A percentile compares a stretch with the other conserved stretches of the same genome.
Evolutionary conservation across 176 grass and related monocot genomes (phyloP).

Genomic region (Carex myosuroides): DNA sequence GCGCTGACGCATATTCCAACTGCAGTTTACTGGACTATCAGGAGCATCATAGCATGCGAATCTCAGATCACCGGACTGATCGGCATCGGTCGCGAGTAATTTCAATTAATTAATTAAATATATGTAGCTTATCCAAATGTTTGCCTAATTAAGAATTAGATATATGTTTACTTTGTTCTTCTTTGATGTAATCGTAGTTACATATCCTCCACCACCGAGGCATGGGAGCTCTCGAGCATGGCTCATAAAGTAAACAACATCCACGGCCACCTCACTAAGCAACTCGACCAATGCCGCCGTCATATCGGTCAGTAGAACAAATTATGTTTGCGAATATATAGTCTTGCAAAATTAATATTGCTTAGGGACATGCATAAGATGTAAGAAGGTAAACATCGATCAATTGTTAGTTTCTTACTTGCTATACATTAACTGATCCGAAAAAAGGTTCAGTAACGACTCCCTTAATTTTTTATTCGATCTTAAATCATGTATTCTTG

Average conservation of each 20-base stretch:
- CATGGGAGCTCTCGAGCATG: slow-evolving; percentile 46
- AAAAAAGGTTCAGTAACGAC: no score
- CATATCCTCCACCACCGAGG: slow-evolving; percentile 34
- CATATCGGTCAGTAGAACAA: slow-evolving; percentile 24
- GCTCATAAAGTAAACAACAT: slow-evolving; percentile 44
- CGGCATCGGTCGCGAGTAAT: slow-evolving; percentile 40
- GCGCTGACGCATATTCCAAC: slow-evolving; percentile 32
- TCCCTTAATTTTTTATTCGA: no score
- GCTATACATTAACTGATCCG: no score
- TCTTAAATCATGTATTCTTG: no score
- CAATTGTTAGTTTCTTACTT: background rate
- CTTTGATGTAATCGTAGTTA: slow-evolving; percentile 22
- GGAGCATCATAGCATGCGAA: slow-evolving; percentile 34
- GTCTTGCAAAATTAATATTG: background rate
- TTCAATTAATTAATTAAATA: background rate
- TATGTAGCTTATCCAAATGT: background rate
- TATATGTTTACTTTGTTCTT: background rate
- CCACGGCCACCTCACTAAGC: slow-evolving; percentile 31
- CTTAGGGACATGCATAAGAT: background rate
- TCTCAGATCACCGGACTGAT: slow-evolving; percentile 33
- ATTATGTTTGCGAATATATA: background rate
- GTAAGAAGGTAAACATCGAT: background rate
- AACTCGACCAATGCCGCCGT: slow-evolving; percentile 21
- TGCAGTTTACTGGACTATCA: slow-evolving; percentile 38
- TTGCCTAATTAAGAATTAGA: background rate